Evolutionary conservation across 768 basidiomycete genomes (phyloP), one percentile per base, ranked within the genome.

Genomic region (Leucocoprinus leucothites): DNA sequence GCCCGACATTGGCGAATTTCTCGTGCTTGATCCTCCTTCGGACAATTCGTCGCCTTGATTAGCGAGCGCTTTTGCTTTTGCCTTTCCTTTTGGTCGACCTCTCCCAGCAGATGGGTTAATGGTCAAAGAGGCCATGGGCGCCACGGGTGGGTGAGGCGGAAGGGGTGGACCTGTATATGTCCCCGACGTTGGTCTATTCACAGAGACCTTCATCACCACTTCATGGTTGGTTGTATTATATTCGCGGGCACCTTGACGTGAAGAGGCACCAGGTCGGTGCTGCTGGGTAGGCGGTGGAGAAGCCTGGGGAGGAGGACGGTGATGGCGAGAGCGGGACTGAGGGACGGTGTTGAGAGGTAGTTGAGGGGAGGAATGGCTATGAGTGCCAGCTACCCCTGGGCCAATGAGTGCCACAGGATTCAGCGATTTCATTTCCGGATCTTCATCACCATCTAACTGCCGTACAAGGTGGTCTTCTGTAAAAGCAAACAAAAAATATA

Each of bases 321-420:
- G n/a, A n/a, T n/a, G n/a, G n/a, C n/a, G n/a, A n/a, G n/a, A n/a
- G n/a, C n/a, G n/a, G n/a, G n/a, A n/a, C n/a, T n/a, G 26, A 9
- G 25, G 28, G 25, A 36, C 22, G 19, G 13, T 34, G 49, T 44
- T 44, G 16, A 26, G 40, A 11, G 50, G n/a, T n/a, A 42, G 42
- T 24, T n/a, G n/a, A 34, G 31, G n/a, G 5, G 21, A 21, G 31
- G 35, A 21, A 16, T 35, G 25, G 40, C 14, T 21, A 1, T 24
- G 43, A 41, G 40, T n/a, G 22, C 52, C 52, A 38, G 44, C 45
- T 25, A 53, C 52, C 7, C 52, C 52, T 26, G 52, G 52, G 14
- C 52, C 52, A 40, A 38, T 47, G 19, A 53, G 52, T 18, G 34
- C 45, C 18, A 45, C 40, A 47, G 52, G 44, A 25, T 36, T 16